Percentiles rank a stretch among this genome's conserved stretches.
These are phyloP conservation scores for Climacium dendroides DNA, from an alignment of 225 moss, liverwort and hornwort genomes.

Conservation along the genomic window DNA sequence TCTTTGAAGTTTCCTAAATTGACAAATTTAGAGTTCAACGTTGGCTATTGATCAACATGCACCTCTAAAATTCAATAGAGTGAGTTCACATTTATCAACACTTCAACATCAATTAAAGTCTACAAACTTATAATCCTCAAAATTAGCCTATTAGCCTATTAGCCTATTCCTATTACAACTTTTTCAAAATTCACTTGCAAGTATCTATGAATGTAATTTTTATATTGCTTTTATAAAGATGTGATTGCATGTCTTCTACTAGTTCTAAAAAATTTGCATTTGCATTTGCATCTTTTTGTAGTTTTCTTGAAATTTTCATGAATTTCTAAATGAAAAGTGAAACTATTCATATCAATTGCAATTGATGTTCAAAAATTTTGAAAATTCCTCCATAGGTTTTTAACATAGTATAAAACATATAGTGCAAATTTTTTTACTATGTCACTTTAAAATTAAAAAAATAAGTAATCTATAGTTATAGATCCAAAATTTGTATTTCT, in stretches of 20 bases:
- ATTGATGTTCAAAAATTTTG: too few species aligned
- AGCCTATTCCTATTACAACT: too few species aligned
- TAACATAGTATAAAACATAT: background rate
- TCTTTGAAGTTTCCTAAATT: background rate
- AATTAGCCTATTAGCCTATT: too few species aligned
- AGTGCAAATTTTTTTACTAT: fast-evolving
- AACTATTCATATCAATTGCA: background rate
- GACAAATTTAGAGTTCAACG: background rate
- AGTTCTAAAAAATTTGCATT: background rate
- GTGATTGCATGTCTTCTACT: background rate
- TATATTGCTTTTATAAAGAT: background rate
- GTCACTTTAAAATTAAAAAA: background rate
- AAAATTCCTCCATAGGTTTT: background rate
- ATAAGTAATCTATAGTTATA: fast-evolving
- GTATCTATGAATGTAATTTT: background rate
- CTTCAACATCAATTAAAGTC: background rate
- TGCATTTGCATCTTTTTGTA: background rate
- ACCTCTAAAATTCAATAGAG: background rate
- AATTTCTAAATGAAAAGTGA: background rate
- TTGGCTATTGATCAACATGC: background rate
- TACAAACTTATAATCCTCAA: background rate
- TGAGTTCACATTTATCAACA: background rate
- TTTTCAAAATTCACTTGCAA: background rate
- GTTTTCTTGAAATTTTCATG: background rate
- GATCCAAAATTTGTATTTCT: fast-evolving